phyloP scores from a whole-genome alignment of 768 basidiomycete genomes.

The Hydnomerulius pinastri region DNA sequence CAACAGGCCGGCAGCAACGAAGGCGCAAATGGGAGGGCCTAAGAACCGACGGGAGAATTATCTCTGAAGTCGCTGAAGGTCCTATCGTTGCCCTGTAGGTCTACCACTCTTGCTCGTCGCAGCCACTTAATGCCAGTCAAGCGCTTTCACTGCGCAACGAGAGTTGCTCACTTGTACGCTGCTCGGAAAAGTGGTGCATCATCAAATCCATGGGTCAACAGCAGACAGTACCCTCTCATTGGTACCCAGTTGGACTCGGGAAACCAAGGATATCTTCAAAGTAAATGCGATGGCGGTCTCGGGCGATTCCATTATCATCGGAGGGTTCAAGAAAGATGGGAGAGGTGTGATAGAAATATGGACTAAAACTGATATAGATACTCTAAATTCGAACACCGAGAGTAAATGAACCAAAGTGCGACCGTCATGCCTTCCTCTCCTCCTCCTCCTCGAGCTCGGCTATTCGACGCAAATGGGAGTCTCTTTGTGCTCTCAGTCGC shows the following conservation, averaged over 20 bases:
- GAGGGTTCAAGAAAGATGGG: constrained; percentile 58
- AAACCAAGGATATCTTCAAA: constrained; percentile 51
- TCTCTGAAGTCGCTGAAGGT: constrained; percentile 63
- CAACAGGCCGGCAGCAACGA: constrained; percentile 47
- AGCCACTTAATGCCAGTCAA: constrained; percentile 20
- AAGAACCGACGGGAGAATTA: constrained; percentile 43
- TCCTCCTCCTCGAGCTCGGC: constrained; percentile 42
- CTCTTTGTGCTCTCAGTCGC: constrained; percentile 58
- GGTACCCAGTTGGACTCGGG: constrained; percentile 47
- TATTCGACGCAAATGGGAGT: constrained; percentile 56
- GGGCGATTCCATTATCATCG: constrained; percentile 53
- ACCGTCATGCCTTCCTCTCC: constrained; percentile 11
- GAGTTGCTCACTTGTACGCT: constrained; percentile 59
- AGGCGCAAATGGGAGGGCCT: constrained; percentile 76
- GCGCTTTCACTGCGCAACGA: constrained; percentile 50
- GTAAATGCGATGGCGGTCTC: constrained; percentile 63
- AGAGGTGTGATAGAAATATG: constrained; percentile 69
- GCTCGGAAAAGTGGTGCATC: constrained; percentile 56
- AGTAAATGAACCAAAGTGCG: background rate
- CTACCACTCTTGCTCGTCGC: background rate
- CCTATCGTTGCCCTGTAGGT: constrained; percentile 73
- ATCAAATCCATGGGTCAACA: constrained; percentile 44
- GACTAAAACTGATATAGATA: constrained; percentile 26
- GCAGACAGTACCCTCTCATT: constrained; percentile 41
- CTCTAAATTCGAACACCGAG: background rate